Base-by-base conservation (phyloP, 1,284 basidiomycete genomes). In the Schizophyllum amplum region DNA sequence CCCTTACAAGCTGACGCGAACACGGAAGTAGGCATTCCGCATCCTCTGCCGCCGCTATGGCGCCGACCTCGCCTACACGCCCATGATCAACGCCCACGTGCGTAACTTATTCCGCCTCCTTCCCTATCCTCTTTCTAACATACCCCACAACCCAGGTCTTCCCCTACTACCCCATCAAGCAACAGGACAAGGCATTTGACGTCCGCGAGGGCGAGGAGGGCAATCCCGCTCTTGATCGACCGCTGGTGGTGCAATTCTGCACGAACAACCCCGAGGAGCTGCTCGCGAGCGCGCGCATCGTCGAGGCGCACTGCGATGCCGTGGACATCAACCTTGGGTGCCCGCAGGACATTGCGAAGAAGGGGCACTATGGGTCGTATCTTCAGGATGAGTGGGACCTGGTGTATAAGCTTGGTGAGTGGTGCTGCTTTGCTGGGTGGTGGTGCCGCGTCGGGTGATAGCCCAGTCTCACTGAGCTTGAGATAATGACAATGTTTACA, bases 281-380 rank as follows among this genome's bases (percentile, higher is more conserved):
- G 1, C 78, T 97, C 21, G 75, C 76, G 1, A 85, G 92, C 7
- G 93, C 94, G 0, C 81, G 81, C 64, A 75, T 82, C 13, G 79
- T 96, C 4, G 84, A 92, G 68, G 72, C 77, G 2, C 77, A 86
- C 57, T 93, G 91, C 65, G 94, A 98, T 71, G 96, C 91, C 0
- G 83, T 98, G 21, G 96, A 99, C 69, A 81, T 98, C 70, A 98
- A 99, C 70, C 78, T 99, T 25, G 94, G 94, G 0, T 98, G 96
- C 68, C 96, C 96, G 0, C 96, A 99, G 67, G 93, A 96, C 56
- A 98, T 99, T 60, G 96, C 96, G 0, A 81, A 83, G 60, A 76
- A 84, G 47, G 96, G 96, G 0, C 81, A 82, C 58, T 99, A 98
- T 63, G 96, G 96, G 0, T 83, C 88, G 1, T 98, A 91, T 73